Base-by-base conservation (phyloP, 805 yeast genomes). In the Diddensiella santjacobensis region DNA sequence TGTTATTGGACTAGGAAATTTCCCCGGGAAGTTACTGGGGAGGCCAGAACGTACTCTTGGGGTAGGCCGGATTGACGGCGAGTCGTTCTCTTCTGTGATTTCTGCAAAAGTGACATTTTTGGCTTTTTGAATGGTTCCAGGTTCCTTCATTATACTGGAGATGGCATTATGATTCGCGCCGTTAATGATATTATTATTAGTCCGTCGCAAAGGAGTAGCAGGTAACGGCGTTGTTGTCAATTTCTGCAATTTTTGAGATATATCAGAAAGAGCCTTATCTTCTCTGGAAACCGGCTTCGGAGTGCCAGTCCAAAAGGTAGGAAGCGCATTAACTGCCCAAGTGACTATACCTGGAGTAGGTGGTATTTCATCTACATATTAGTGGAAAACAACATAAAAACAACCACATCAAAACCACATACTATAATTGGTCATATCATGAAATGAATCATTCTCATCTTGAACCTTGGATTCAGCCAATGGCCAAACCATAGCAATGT, bases 1-100 rank as follows among this genome's bases (percentile, higher is more conserved):
- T 2, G 57, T 53, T 43, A 44, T 49, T 1, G 58, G 58, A 29
- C 51, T 50, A n/a, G 59, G 59, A 37, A 56, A 56, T 39, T 54
- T 54, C 41, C 59, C 59, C 8, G 59, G 59, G 26, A 56, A 50
- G 24, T 52, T 42, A 2, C 36, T 29, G 3, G 58, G 56, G 24
- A 56, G 47, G 17, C 58, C 58, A 22, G 54, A 52, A 19, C 51
- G 37, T 13, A 47, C 41, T 20, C 58, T 33, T 10, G 40, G 53
- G 2, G 35, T 17, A 8, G 42, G 22, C 24, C 24, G 13, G 10
- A 38, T 23, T n/a, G 43, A 40, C 4, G 41, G 41, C 11, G 41
- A 38, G 24, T 17, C 41, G 4, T 38, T 23, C 5, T 10, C 10
- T 15, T 17, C n/a, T 8, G 24, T 38, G 19, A 20, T 38, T 31